phyloP scores from a whole-genome alignment of 345 rosid genomes.

The Euclidium syriacum region DNA sequence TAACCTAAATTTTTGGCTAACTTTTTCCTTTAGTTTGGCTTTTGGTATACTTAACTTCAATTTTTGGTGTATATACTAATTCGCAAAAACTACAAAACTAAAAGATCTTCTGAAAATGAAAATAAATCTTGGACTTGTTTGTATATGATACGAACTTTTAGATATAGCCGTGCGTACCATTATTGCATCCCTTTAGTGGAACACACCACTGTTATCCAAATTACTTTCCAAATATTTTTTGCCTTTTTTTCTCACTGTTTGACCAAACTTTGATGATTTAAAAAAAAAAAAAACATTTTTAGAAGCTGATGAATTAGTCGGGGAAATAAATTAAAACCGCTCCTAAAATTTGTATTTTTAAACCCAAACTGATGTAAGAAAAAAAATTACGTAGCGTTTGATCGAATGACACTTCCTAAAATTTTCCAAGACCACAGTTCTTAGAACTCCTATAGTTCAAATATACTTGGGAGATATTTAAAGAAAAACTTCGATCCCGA shows the following conservation, averaged over 20 bases:
- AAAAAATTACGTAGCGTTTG: too few relatives aligned
- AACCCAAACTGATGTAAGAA: too few relatives aligned
- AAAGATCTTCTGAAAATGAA: neutral
- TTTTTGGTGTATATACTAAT: neutral
- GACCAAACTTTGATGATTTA: neutral
- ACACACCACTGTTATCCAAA: slow-evolving; percentile 19
- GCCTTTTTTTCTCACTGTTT: neutral
- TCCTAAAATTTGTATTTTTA: too few relatives aligned
- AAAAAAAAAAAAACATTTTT: too few relatives aligned
- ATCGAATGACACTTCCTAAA: too few relatives aligned
- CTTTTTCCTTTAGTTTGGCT: neutral
- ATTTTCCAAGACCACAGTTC: too few relatives aligned
- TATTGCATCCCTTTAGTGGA: slow-evolving; percentile 14
- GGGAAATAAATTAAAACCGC: too few relatives aligned
- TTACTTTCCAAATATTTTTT: neutral
- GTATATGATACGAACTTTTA: slow-evolving; percentile 2
- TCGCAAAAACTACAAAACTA: neutral
- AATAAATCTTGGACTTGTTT: slow-evolving; percentile 15
- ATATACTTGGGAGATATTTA: too few relatives aligned
- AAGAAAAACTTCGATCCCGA: too few relatives aligned
- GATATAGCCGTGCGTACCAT: slow-evolving; percentile 14
- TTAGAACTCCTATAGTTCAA: too few relatives aligned
- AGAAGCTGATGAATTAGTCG: neutral
- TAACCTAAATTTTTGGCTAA: neutral
- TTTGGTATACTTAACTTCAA: slow-evolving; percentile 1